Evolutionary conservation across 495 filamentous ascomycete species (phyloP).

Genomic region (Lindgomyces ingoldianus): DNA sequence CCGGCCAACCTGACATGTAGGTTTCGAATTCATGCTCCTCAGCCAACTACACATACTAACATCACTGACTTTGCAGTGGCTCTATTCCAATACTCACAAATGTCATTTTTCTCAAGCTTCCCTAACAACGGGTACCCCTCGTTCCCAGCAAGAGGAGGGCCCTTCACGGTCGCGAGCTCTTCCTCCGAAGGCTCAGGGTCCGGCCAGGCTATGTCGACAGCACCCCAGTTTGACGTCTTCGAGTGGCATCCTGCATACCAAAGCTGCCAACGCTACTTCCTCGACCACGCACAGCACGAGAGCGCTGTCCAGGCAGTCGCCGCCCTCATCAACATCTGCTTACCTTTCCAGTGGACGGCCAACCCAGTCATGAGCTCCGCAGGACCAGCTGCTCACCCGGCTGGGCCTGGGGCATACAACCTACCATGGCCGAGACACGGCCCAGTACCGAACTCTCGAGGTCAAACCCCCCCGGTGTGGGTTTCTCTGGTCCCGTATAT

Average conservation of each 20-base stretch:
- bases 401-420: conserved; percentile 35
- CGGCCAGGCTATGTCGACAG: conserved; percentile 28
- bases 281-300: conserved; percentile 87
- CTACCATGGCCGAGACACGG: conserved; percentile 33
- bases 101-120: conserved; percentile 27
- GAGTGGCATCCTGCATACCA: conserved; percentile 94
- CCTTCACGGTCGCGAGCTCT: conserved; percentile 22
- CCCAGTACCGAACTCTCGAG: conserved; percentile 32
- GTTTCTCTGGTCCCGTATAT: conserved; percentile 86
- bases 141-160: conserved; percentile 19
- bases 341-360: conserved; percentile 64
- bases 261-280: conserved; percentile 88
- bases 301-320: conserved; percentile 82
- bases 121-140: conserved; percentile 17
- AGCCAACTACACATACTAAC: conserved; percentile 14
- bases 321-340: conserved; percentile 82
- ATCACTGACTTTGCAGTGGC: conserved; percentile 24
- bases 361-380: conserved; percentile 44
- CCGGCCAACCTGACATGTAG: conserved; percentile 13
- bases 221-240: conserved; percentile 73
- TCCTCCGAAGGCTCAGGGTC: conserved; percentile 22
- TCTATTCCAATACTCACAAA: neutral
- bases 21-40: conserved; percentile 5
- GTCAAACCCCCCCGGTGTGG: conserved; percentile 42
- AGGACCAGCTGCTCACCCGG: conserved; percentile 39